Conservation (phyloP, 2,329 filamentous ascomycete species). For the Ploettnerulaceae sp. region DNA sequence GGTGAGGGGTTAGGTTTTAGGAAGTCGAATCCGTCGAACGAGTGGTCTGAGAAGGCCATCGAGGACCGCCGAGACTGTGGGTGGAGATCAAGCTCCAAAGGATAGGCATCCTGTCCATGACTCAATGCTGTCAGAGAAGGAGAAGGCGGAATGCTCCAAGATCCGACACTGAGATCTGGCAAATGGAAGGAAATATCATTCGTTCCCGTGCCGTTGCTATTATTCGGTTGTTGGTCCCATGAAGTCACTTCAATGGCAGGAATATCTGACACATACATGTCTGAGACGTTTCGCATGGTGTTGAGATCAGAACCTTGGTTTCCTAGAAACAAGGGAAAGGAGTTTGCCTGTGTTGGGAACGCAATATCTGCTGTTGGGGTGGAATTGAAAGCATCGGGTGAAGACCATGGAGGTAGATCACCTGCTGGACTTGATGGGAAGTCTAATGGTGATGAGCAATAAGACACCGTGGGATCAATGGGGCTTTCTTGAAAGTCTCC, state of each 20-base stretch:
- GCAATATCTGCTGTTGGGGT: background rate
- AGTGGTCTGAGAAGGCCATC: conserved; percentile 1
- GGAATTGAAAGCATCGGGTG: background rate
- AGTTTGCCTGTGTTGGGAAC: background rate
- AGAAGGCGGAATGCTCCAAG: conserved; percentile 2
- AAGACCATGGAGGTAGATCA: conserved; percentile 1
- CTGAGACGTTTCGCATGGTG: background rate
- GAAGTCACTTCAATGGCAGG: conserved; percentile 7
- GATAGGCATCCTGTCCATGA: background rate
- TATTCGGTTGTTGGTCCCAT: background rate
- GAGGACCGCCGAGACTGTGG: background rate
- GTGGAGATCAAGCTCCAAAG: background rate
- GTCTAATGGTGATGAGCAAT: conserved; percentile 3
- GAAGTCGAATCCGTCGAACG: background rate
- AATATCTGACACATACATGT: background rate
- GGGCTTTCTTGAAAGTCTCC: background rate
- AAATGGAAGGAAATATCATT: background rate
- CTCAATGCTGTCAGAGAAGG: conserved; percentile 2
- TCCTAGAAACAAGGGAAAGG: background rate
- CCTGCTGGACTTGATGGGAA: background rate
- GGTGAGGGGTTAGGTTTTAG: background rate
- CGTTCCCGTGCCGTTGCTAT: background rate
- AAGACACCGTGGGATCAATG: background rate
- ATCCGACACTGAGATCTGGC: conserved; percentile 7
- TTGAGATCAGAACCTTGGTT: background rate